These are phyloP conservation scores for Agrostemma githago DNA, from an alignment of 148 eudicot species.

Conservation along the genomic window DNA sequence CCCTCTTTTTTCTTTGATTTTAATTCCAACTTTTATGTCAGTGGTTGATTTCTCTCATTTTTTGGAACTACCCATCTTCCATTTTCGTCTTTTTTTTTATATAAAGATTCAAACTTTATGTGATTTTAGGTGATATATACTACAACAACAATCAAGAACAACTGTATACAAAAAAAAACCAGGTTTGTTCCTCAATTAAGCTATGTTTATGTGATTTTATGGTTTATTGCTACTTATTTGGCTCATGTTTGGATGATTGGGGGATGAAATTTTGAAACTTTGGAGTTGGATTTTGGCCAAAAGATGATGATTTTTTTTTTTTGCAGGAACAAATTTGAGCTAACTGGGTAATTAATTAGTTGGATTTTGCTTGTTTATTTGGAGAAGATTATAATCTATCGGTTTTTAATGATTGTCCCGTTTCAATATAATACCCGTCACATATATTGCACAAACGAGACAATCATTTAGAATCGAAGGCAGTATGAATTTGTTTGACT, in stretches of 20 bases:
- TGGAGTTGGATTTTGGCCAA: slow-evolving; percentile 9
- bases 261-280: slow-evolving; percentile 2
- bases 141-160: too few relatives aligned
- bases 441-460: too few relatives aligned
- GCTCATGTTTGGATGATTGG: background rate
- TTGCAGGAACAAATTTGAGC: background rate
- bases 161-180: background rate
- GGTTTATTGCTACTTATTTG: background rate
- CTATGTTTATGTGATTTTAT: background rate
- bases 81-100: slow-evolving; percentile 1
- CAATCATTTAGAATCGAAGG: background rate
- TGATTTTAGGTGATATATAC: background rate
- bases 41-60: slow-evolving; percentile 9
- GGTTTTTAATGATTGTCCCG: too few relatives aligned
- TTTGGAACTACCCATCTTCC: slow-evolving; percentile 12
- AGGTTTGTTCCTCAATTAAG: slow-evolving; percentile 19
- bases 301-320: background rate
- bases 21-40: background rate
- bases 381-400: too few relatives aligned
- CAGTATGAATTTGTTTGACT: background rate
- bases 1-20: background rate
- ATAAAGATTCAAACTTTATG: slow-evolving; percentile 15
- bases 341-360: background rate
- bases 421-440: too few relatives aligned
- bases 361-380: background rate